Percentiles rank a stretch among this genome's conserved stretches.
Conservation (phyloP, 1,139 yeast genomes). For the Spencermartinsiella ligniputridi region DNA sequence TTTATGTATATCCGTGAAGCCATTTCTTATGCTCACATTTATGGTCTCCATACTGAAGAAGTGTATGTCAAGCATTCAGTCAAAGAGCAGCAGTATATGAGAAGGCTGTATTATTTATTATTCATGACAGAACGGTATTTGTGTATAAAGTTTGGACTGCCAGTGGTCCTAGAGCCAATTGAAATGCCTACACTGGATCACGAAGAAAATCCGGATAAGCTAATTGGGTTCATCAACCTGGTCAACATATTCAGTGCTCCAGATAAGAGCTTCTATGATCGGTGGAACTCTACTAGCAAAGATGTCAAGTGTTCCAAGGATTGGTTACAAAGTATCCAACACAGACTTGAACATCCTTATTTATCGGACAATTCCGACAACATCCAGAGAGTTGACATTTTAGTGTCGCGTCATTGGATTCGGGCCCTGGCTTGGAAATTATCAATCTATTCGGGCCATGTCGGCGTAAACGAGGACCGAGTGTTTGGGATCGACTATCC, state of each 20-base stretch:
- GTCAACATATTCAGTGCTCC: slow-evolving; percentile 15
- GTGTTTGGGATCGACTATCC: slow-evolving; percentile 15
- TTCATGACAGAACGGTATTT: slow-evolving; percentile 18
- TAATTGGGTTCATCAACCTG: slow-evolving; percentile 15
- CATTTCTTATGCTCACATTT: slow-evolving; percentile 18
- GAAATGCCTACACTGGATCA: slow-evolving; percentile 11
- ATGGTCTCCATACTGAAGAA: slow-evolving; percentile 17
- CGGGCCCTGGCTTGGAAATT: slow-evolving; percentile 17
- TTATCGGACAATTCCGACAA: slow-evolving; percentile 9
- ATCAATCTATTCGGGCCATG: slow-evolving; percentile 14
- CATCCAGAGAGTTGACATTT: slow-evolving; percentile 15
- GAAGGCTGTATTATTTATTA: slow-evolving; percentile 13
- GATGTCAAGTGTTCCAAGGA: slow-evolving; percentile 6
- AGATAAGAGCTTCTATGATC: slow-evolving; percentile 15
- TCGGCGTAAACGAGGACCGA: slow-evolving; percentile 2
- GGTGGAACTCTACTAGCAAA: slow-evolving; percentile 11
- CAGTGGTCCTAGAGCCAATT: slow-evolving; percentile 14
- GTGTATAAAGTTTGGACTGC: slow-evolving; percentile 16
- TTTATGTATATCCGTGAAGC: slow-evolving; percentile 21
- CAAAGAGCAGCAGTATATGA: slow-evolving; percentile 12
- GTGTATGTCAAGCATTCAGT: slow-evolving; percentile 9
- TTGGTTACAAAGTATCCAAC: slow-evolving; percentile 12
- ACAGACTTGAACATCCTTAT: slow-evolving; percentile 8
- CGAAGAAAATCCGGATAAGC: slow-evolving; percentile 10
- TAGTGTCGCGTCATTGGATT: slow-evolving; percentile 18